phyloP scores from a whole-genome alignment of 2,329 filamentous ascomycete species.

The Fusarium praegraminearum region DNA sequence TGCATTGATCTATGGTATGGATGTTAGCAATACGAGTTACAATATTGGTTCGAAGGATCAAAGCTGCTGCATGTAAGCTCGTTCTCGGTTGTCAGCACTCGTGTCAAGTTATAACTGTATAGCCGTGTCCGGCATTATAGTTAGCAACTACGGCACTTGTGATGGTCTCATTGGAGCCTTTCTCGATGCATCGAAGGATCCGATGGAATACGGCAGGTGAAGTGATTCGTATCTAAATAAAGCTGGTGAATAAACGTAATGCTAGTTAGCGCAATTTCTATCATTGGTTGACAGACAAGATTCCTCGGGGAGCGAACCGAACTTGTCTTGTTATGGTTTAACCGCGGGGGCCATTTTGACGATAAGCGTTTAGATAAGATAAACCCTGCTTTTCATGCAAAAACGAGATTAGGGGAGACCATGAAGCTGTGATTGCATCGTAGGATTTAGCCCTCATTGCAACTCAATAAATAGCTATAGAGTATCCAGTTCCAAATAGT shows the following conservation, averaged over 20 bases:
- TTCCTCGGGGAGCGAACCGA: neutral
- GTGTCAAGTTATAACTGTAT: too few species aligned
- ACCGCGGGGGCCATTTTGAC: neutral
- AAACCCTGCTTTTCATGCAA: neutral
- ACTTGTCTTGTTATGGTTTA: neutral
- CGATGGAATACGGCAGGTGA: neutral
- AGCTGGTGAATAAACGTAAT: neutral
- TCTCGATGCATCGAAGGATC: neutral
- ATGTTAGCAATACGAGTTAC: too few species aligned
- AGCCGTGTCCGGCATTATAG: neutral
- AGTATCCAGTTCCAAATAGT: neutral
- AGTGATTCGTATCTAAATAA: neutral
- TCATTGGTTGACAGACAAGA: neutral
- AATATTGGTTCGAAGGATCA: too few species aligned
- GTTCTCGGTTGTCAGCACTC: too few species aligned
- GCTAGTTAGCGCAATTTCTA: neutral
- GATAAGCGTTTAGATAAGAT: slow-evolving; percentile 16
- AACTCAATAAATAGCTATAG: neutral
- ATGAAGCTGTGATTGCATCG: neutral
- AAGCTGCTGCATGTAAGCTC: too few species aligned
- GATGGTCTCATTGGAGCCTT: neutral
- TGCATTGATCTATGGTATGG: too few species aligned
- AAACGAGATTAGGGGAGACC: neutral
- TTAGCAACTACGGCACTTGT: neutral
- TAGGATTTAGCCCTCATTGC: neutral